phyloP scores from a whole-genome alignment of 2,329 filamentous ascomycete species.

The Chaetomiaceae sp. region DNA sequence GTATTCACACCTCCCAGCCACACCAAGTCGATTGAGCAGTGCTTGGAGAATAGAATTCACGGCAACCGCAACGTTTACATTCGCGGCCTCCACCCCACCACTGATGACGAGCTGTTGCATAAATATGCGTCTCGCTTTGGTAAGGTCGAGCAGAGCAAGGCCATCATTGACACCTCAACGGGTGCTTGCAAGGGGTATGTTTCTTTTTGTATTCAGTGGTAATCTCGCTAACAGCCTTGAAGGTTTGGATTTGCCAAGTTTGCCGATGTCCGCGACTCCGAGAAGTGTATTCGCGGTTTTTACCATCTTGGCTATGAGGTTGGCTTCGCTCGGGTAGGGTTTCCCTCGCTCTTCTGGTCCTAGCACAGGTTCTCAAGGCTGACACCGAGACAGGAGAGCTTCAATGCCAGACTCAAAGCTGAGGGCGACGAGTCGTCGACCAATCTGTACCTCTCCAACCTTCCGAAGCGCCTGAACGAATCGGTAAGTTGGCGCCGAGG shows the following conservation, averaged over 20 bases:
- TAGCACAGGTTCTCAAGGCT: neutral
- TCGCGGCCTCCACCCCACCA: constrained; percentile 89
- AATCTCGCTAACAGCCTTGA: constrained; percentile 23
- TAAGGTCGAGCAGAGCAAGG: constrained; percentile 92
- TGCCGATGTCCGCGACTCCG: constrained; percentile 78
- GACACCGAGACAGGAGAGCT: constrained; percentile 66
- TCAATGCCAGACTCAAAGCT: constrained; percentile 96
- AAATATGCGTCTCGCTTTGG: constrained; percentile 84
- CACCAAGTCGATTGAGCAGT: constrained; percentile 87
- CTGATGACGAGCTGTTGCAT: constrained; percentile 83
- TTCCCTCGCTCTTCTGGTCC: constrained; percentile 5
- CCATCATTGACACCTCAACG: constrained; percentile 92
- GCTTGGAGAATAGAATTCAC: constrained; percentile 82
- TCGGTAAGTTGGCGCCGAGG: constrained; percentile 53
- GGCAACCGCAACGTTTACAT: constrained; percentile 99
- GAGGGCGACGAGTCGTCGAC: constrained; percentile 86
- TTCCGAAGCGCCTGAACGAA: constrained; percentile 89
- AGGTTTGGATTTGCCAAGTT: constrained; percentile 99
- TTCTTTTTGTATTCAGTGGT: constrained; percentile 5
- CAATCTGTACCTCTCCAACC: constrained; percentile 96
- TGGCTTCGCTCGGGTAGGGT: constrained; percentile 81
- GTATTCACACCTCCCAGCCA: constrained; percentile 80
- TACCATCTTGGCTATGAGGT: constrained; percentile 94
- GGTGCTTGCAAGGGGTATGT: constrained; percentile 92
- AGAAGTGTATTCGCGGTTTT: constrained; percentile 94